A percentile compares a stretch with the other conserved stretches of the same genome.
Conservation (phyloP, 495 filamentous ascomycete genomes). For the Aspergillus hancockii region DNA sequence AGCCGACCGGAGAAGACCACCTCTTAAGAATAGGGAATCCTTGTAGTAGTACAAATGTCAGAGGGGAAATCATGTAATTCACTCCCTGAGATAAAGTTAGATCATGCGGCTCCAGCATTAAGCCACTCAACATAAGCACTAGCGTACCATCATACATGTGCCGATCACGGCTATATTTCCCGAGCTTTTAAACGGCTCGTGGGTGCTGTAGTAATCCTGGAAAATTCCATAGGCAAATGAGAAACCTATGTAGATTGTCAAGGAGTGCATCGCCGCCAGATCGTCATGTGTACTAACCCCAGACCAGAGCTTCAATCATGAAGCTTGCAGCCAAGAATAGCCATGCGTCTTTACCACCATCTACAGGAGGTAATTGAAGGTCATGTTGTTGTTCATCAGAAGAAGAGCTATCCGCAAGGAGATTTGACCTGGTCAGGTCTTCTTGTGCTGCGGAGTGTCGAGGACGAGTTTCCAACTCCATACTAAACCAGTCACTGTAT, state of each 20-base stretch:
- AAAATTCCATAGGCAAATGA: slow-evolving; percentile 64
- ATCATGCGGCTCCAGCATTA: not conserved
- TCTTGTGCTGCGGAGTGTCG: not conserved
- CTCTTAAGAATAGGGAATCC: slow-evolving; percentile 39
- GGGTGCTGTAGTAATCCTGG: slow-evolving; percentile 56
- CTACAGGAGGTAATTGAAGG: slow-evolving; percentile 43
- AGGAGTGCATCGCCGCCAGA: not conserved
- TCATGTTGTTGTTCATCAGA: not conserved
- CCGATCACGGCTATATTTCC: slow-evolving; percentile 44
- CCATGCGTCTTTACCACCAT: slow-evolving; percentile 66
- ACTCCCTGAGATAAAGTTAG: slow-evolving; percentile 34
- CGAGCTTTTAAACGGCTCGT: slow-evolving; percentile 48
- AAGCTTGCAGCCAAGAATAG: slow-evolving; percentile 63
- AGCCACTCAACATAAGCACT: no score
- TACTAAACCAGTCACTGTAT: not conserved
- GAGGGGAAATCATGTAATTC: slow-evolving; percentile 51
- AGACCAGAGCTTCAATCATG: slow-evolving; percentile 62
- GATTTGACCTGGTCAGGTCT: not conserved
- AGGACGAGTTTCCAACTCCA: not conserved
- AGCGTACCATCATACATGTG: slow-evolving; percentile 42
- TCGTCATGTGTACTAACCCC: slow-evolving; percentile 27
- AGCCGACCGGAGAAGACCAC: slow-evolving; percentile 39
- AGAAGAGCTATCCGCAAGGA: not conserved
- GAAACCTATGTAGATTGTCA: slow-evolving; percentile 44
- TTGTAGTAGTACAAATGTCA: slow-evolving; percentile 43